Percentiles rank a stretch among this genome's conserved stretches.
These are phyloP conservation scores for Microglena sp. DNA, from an alignment of 139 green algal genomes.

Conservation along the genomic window DNA sequence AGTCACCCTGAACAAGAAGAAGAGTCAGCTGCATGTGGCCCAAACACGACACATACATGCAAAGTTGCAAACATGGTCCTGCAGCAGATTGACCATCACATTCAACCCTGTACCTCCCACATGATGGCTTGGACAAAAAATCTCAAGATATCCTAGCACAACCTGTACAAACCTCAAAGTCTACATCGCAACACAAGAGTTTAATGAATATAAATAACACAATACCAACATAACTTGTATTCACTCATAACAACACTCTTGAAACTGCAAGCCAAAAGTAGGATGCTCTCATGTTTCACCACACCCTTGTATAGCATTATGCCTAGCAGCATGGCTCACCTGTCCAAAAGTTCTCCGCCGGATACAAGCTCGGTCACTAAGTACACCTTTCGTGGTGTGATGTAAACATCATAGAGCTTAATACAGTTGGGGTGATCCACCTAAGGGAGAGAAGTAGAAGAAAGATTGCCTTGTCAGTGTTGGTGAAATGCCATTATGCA, in stretches of 20 bases:
- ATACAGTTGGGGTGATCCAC: constrained; percentile 70
- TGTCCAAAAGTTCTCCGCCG: constrained; percentile 68
- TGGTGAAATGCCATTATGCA: constrained; percentile 1
- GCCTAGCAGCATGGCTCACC: constrained; percentile 34
- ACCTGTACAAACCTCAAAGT: neutral
- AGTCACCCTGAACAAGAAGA: constrained; percentile 38
- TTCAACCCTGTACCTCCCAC: neutral
- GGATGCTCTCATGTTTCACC: no score
- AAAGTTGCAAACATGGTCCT: neutral
- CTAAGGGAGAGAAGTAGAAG: no score
- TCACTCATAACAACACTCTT: no score
- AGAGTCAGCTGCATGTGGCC: neutral
- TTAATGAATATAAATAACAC: no score
- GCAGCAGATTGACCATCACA: neutral
- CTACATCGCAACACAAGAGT: neutral
- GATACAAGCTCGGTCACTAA: constrained; percentile 72
- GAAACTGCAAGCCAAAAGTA: no score
- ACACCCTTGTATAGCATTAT: no score
- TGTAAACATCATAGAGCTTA: constrained; percentile 63
- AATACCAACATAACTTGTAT: no score
- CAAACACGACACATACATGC: no score
- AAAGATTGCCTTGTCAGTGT: constrained; percentile 3
- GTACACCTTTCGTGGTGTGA: constrained; percentile 63
- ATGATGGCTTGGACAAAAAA: no score
- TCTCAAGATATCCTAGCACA: no score